Conservation (phyloP, 2,329 filamentous ascomycete species). For the Aspergillus ochraceoroseus region DNA sequence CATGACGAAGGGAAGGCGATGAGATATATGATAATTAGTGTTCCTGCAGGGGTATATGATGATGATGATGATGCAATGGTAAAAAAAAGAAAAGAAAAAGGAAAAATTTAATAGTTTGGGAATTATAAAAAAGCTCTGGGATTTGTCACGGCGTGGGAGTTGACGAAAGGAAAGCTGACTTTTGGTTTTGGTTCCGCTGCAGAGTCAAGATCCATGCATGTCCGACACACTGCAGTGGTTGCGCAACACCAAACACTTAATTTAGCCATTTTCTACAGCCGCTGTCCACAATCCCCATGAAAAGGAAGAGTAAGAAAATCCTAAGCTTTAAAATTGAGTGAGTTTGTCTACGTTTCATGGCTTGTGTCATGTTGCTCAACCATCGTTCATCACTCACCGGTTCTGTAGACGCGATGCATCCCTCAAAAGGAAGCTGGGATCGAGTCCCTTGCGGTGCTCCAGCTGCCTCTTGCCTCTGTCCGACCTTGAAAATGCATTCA, state of each 20-base stretch:
- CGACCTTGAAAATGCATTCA: constrained; percentile 15
- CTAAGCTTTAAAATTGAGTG: not conserved
- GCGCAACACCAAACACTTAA: constrained; percentile 10
- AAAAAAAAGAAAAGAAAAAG: not conserved
- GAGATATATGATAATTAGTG: not conserved
- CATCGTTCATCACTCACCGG: not conserved
- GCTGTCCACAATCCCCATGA: not conserved
- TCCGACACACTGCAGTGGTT: too few species aligned
- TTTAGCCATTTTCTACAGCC: constrained; percentile 1
- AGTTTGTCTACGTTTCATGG: not conserved
- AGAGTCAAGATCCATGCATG: constrained; percentile 8
- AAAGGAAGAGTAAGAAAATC: not conserved
- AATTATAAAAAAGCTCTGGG: not conserved
- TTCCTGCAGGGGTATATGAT: too few species aligned
- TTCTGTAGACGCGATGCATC: constrained; percentile 1
- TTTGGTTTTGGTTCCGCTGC: constrained; percentile 5
- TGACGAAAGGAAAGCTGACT: constrained; percentile 7
- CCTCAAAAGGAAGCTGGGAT: constrained; percentile 13
- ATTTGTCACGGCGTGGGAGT: constrained; percentile 1
- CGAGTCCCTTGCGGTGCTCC: constrained; percentile 11
- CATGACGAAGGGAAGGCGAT: constrained; percentile 28
- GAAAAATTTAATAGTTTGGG: not conserved
- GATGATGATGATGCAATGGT: too few species aligned
- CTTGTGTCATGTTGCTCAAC: not conserved
- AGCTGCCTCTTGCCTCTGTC: constrained; percentile 17